Percentiles rank a stretch among this genome's conserved stretches.
Conservation (phyloP, 2,329 filamentous ascomycete genomes). For the Fusarium acutatum region DNA sequence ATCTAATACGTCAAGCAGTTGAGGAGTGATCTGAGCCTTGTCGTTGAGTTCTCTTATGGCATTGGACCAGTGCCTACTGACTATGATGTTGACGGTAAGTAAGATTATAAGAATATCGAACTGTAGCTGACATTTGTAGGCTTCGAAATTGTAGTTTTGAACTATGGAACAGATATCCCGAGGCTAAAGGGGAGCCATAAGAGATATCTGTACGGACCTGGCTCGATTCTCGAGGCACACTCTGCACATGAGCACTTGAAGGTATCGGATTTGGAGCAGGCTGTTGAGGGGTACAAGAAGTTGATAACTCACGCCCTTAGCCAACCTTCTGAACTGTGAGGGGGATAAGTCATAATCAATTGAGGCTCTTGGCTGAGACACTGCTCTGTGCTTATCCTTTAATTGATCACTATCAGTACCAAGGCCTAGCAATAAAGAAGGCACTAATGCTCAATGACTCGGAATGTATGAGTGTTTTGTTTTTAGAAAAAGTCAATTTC, state of each 20-base stretch:
- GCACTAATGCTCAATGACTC: too few species aligned
- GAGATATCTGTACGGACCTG: background rate
- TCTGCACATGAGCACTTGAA: constrained; percentile 11
- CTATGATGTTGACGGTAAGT: background rate
- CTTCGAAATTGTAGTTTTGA: background rate
- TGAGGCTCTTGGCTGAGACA: too few species aligned
- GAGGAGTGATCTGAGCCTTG: background rate
- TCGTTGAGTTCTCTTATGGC: background rate
- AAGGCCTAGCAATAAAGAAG: too few species aligned
- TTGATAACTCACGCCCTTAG: background rate
- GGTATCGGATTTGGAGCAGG: background rate
- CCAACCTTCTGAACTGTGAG: background rate
- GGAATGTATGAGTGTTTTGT: too few species aligned
- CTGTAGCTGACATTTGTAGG: background rate
- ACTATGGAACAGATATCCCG: background rate
- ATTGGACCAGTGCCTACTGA: background rate
- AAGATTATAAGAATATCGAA: fast-evolving
- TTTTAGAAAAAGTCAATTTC: too few species aligned
- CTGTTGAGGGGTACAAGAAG: background rate
- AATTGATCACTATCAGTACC: too few species aligned
- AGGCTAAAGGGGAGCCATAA: background rate
- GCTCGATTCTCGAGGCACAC: constrained; percentile 1
- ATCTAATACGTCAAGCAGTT: background rate
- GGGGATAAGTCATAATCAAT: too few species aligned
- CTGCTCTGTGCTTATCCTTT: too few species aligned